Evolutionary conservation across 768 basidiomycete species (phyloP), one percentile per base, ranked within the genome.

Genomic region (Coprinopsis strossmayeri): DNA sequence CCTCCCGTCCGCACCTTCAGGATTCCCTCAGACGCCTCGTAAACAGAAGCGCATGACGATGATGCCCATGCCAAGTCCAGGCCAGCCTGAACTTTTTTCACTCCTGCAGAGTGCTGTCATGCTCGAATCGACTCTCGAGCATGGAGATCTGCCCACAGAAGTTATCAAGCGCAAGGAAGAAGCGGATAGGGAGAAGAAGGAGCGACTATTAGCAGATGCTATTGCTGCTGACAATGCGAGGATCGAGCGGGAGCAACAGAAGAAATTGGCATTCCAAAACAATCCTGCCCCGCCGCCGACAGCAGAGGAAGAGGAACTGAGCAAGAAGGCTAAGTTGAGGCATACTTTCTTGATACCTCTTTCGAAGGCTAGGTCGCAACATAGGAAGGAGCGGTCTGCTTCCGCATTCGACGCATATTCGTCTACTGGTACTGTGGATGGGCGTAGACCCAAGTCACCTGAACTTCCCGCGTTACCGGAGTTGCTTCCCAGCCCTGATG

Each of bases 21-120:
- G 18, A 38, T 17, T 9, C 40, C 27, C 48, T 15, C 38, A 42
- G 38, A 41, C 48, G 4, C 38, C 48, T 66, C 64, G 53, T 47
- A 61, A 56, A 45, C 45, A 53, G 5, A 67, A 67, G 49, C 64
- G 61, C 24, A 63, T 63, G 15, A 58, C 61, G 20, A 55, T 59
- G 47, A 54, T 63, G 25, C 68, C 64, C 4, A 69, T 74, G 2
- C 18, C 68, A 21, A 81, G 70, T 57, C 77, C 78, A 26, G 76
- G 72, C 5, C 64, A 54, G 26, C 74, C 73, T 2, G 83, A 85
- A 39, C 58, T 86, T 48, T 70, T 76, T 3, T 61, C 67, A 26
- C 62, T 86, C 40, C 57, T 84, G 23, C 74, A 77, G 37, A 77
- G 82, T 44, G 78, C 83, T 5, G 77, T 81, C 25, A 55, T 77